phyloP scores from a whole-genome alignment of 2,329 filamentous ascomycete genomes.

The Aspergillus vadensis region DNA sequence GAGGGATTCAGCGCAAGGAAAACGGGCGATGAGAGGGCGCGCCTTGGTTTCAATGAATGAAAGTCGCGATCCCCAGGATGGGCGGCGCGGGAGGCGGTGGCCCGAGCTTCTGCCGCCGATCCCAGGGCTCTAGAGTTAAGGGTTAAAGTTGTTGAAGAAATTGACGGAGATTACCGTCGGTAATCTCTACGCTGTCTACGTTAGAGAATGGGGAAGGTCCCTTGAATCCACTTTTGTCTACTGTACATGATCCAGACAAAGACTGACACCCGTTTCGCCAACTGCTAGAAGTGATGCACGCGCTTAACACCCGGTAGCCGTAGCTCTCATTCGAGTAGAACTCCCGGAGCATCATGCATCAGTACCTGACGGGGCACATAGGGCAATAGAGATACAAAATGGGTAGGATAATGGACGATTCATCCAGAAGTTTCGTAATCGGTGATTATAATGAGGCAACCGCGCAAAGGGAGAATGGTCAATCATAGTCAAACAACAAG shows the following conservation, averaged over 20 bases:
- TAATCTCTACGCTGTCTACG: background rate
- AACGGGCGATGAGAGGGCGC: conserved; percentile 28
- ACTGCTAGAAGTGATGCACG: background rate
- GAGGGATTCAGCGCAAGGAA: background rate
- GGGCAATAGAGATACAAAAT: conserved; percentile 6
- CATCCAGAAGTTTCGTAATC: conserved; percentile 11
- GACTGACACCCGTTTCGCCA: background rate
- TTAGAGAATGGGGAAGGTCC: background rate
- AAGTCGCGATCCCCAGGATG: conserved; percentile 43
- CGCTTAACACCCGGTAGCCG: background rate
- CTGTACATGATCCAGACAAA: conserved; percentile 20
- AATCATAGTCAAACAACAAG: conserved; percentile 5
- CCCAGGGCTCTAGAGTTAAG: conserved; percentile 1
- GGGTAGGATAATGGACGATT: background rate
- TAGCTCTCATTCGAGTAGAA: background rate
- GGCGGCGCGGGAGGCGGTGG: conserved; percentile 28
- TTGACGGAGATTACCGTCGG: too few species aligned
- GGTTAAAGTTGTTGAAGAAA: too few species aligned
- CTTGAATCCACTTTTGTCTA: conserved; percentile 13
- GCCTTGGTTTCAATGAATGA: conserved; percentile 22
- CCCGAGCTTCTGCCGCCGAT: conserved; percentile 36
- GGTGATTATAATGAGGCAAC: conserved; percentile 2
- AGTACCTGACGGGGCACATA: background rate
- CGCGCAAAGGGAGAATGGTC: conserved; percentile 6
- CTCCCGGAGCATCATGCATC: background rate